Conservation (phyloP, 768 basidiomycete species). For the Podaxis carcinomalis region DNA sequence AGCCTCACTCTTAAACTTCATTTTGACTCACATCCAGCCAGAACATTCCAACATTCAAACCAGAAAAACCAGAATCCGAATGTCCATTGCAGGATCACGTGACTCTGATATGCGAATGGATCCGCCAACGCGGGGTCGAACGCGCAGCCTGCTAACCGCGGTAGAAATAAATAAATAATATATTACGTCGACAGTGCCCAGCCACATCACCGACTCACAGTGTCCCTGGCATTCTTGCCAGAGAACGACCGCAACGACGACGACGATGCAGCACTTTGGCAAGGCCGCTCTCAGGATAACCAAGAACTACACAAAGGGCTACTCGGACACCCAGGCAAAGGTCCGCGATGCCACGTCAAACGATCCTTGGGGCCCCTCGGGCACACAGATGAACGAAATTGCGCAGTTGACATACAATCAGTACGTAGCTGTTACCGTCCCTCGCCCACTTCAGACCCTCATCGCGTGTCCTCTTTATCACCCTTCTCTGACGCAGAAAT, state of each 20-base stretch:
- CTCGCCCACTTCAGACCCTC: not conserved
- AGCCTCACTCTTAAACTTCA: too few species aligned
- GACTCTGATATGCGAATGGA: not conserved
- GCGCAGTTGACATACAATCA: constrained; percentile 97
- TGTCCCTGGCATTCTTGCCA: too few species aligned
- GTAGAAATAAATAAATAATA: not conserved
- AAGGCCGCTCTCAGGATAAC: constrained; percentile 84
- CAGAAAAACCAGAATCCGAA: too few species aligned
- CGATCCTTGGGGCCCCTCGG: constrained; percentile 97
- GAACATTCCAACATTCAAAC: too few species aligned
- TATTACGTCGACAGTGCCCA: not conserved
- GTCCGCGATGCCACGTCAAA: constrained; percentile 96
- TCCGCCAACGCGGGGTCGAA: not conserved
- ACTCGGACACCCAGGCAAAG: constrained; percentile 93
- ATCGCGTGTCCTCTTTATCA: not conserved
- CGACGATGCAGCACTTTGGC: constrained; percentile 70
- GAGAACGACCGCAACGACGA: not conserved
- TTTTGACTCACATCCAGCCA: too few species aligned
- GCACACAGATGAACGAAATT: constrained; percentile 98
- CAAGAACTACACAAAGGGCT: constrained; percentile 95
- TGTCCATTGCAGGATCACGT: too few species aligned
- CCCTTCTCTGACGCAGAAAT: constrained; percentile 38
- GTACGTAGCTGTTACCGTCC: constrained; percentile 40
- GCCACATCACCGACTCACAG: not conserved
- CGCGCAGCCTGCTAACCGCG: not conserved